Conservation (phyloP, 106 monocot species). For the Iris macrosiphon region DNA sequence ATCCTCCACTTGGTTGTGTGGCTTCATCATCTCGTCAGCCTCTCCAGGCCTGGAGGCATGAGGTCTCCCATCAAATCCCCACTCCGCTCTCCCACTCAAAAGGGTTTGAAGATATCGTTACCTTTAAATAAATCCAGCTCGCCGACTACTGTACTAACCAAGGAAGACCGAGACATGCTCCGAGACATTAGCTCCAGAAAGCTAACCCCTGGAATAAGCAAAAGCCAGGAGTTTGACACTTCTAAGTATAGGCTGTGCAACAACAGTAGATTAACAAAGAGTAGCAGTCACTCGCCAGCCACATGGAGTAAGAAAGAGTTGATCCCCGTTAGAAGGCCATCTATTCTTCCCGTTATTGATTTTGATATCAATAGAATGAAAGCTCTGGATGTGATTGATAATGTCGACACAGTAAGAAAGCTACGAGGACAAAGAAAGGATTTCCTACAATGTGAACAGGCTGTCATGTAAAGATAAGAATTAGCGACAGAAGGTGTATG, state of each 20-base stretch:
- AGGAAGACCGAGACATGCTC: slow-evolving; percentile 91
- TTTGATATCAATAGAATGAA: slow-evolving; percentile 73
- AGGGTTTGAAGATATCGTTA: neutral
- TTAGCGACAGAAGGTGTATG: too few relatives aligned
- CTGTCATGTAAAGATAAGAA: too few relatives aligned
- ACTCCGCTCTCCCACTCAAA: slow-evolving; percentile 52
- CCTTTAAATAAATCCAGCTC: slow-evolving; percentile 8
- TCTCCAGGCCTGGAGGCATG: slow-evolving; percentile 48
- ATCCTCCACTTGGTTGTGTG: slow-evolving; percentile 80
- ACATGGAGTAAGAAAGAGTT: slow-evolving; percentile 29
- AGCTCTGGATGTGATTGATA: slow-evolving; percentile 79
- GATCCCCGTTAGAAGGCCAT: slow-evolving; percentile 32
- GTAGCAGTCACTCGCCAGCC: slow-evolving; percentile 76
- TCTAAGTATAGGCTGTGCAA: slow-evolving; percentile 58
- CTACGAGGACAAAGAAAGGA: too few relatives aligned
- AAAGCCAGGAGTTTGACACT: slow-evolving; percentile 81
- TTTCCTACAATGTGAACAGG: too few relatives aligned
- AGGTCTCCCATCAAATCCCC: slow-evolving; percentile 93
- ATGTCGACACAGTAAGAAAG: slow-evolving; percentile 57
- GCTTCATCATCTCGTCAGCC: slow-evolving; percentile 88
- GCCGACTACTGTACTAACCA: slow-evolving; percentile 39
- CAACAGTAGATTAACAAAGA: slow-evolving; percentile 62
- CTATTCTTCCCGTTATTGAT: slow-evolving; percentile 46
- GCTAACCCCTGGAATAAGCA: slow-evolving; percentile 85
- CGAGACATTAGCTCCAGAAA: slow-evolving; percentile 44